phyloP scores from a whole-genome alignment of 2,329 filamentous ascomycete genomes.

The Alternaria dauci region DNA sequence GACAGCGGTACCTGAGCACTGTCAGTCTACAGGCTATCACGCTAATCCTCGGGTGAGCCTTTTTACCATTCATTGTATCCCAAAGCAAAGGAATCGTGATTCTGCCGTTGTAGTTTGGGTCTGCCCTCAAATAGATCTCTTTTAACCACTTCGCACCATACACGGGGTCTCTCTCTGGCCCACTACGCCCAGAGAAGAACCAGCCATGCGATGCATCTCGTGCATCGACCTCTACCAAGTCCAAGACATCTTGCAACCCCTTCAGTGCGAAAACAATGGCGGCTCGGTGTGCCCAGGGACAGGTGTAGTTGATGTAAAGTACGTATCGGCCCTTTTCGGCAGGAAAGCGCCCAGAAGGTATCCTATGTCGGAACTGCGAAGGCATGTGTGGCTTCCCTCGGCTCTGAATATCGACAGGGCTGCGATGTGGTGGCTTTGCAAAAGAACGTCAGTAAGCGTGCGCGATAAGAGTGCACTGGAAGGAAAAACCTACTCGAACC shows the following conservation, averaged over 20 bases:
- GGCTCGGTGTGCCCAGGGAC: slow-evolving; percentile 68
- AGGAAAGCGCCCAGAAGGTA: slow-evolving; percentile 65
- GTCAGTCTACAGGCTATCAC: slow-evolving; percentile 14
- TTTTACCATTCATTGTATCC: slow-evolving; percentile 65
- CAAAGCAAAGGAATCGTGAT: slow-evolving; percentile 83
- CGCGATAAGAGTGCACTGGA: not conserved
- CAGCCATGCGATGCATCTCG: slow-evolving; percentile 42
- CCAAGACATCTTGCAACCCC: slow-evolving; percentile 59
- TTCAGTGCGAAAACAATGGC: slow-evolving; percentile 61
- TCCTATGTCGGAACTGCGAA: slow-evolving; percentile 63
- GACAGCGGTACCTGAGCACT: slow-evolving; percentile 38
- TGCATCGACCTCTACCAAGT: slow-evolving; percentile 56
- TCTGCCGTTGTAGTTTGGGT: slow-evolving; percentile 62
- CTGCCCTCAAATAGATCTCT: slow-evolving; percentile 75
- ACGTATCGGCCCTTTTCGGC: slow-evolving; percentile 68
- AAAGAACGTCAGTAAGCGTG: not conserved
- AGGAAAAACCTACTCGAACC: not conserved
- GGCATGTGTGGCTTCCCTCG: slow-evolving; percentile 60
- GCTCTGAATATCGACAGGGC: slow-evolving; percentile 54
- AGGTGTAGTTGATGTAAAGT: slow-evolving; percentile 67
- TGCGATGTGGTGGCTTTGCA: slow-evolving; percentile 7
- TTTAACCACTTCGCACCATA: slow-evolving; percentile 54
- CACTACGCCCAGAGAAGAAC: slow-evolving; percentile 42
- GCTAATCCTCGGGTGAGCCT: too few species aligned
- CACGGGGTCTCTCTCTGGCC: slow-evolving; percentile 40